phyloP scores from a whole-genome alignment of 2,329 filamentous ascomycete species.

The Pyricularia grisea region DNA sequence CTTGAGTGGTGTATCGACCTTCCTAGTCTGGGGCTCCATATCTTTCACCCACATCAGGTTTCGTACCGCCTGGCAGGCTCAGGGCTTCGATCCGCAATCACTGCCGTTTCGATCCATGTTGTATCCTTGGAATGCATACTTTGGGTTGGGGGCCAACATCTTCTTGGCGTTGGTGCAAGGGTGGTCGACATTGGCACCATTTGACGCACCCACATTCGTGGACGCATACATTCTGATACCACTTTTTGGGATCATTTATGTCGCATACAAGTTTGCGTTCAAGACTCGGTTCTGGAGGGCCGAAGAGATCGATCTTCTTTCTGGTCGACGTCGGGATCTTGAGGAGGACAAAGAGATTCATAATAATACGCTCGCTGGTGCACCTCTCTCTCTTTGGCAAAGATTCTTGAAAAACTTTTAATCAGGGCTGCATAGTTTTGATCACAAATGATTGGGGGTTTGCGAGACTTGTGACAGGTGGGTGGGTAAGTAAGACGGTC shows the following conservation, averaged over 20 bases:
- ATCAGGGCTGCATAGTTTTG: background rate
- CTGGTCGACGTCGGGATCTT: constrained; percentile 44
- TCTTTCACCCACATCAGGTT: constrained; percentile 65
- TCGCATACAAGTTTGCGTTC: constrained; percentile 44
- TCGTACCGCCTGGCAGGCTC: constrained; percentile 49
- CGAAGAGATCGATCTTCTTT: constrained; percentile 46
- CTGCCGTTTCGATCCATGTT: constrained; percentile 45
- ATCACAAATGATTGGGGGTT: background rate
- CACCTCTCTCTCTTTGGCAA: constrained; percentile 29
- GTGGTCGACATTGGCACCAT: constrained; percentile 50
- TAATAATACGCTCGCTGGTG: constrained; percentile 14
- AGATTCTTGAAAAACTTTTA: constrained; percentile 32
- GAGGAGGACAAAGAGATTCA: constrained; percentile 31
- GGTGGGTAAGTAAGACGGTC: background rate
- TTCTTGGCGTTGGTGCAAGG: constrained; percentile 53
- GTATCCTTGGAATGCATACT: constrained; percentile 51
- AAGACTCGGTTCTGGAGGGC: constrained; percentile 39
- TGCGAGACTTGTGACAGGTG: background rate
- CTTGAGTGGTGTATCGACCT: constrained; percentile 59
- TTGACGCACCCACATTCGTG: constrained; percentile 48
- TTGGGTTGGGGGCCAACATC: constrained; percentile 45
- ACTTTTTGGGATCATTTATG: constrained; percentile 48
- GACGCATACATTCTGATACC: constrained; percentile 54
- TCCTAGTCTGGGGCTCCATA: constrained; percentile 64
- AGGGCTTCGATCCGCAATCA: constrained; percentile 43